A percentile compares a stretch with the other conserved stretches of the same genome.
These are phyloP conservation scores for Xanthoconium separans DNA, from an alignment of 1,284 basidiomycete species.

Conservation along the genomic window DNA sequence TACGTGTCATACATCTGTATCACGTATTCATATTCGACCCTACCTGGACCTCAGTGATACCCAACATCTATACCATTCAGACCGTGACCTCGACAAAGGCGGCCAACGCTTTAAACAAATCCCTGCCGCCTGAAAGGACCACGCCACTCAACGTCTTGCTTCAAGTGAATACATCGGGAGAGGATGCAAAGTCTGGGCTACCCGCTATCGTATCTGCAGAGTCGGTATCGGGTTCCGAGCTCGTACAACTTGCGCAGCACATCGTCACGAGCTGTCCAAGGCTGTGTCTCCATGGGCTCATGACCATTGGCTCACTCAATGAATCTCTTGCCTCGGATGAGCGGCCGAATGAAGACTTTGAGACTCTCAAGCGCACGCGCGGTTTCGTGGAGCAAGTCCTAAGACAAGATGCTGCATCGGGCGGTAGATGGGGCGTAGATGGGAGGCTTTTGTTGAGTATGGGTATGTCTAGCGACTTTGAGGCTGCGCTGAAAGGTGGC, in stretches of 20 bases:
- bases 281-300: conserved; percentile 81
- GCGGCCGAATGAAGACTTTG: conserved; percentile 84
- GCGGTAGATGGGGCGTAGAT: conserved; percentile 50
- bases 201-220: conserved; percentile 42
- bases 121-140: conserved; percentile 53
- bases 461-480: conserved; percentile 98
- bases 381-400: conserved; percentile 53
- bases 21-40: conserved; percentile 4
- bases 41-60: conserved; percentile 58
- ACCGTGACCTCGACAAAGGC: conserved; percentile 88
- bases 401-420: conserved; percentile 30
- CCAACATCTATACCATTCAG: conserved; percentile 88
- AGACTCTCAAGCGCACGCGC: conserved; percentile 63
- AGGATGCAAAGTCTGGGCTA: conserved; percentile 88
- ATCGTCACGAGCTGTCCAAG: conserved; percentile 74
- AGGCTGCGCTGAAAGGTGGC: conserved; percentile 80
- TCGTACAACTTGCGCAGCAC: conserved; percentile 69
- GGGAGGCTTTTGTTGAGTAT: conserved; percentile 82
- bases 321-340: conserved; percentile 58
- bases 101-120: conserved; percentile 82
- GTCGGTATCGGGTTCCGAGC: conserved; percentile 40
- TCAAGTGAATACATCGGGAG: conserved; percentile 94
- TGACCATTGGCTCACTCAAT: conserved; percentile 92
- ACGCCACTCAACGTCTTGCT: conserved; percentile 66
- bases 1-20: conserved; percentile 30